Base-by-base conservation (phyloP, 2,329 filamentous ascomycete genomes). In the Exserohilum rostratum region DNA sequence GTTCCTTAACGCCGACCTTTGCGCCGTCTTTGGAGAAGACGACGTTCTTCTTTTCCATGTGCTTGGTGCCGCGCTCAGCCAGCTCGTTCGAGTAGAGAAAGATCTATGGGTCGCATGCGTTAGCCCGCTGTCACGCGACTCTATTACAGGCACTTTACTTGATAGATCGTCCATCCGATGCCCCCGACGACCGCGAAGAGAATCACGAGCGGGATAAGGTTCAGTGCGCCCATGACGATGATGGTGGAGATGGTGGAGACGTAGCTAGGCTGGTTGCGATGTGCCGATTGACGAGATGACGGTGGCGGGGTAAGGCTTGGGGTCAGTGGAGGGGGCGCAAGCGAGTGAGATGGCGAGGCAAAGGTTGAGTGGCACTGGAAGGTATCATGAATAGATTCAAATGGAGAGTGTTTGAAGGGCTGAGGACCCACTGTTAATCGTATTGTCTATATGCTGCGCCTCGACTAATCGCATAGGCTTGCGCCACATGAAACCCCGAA, bases 1-100 rank as follows among this genome's bases (percentile, higher is more conserved):
- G 75, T 57, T 90, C 82, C 76, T 87, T 89, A 57, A 93, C 83
- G 44, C 87, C 87, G 39, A 93, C 88, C 66, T 85, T 84, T 57
- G 90, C 77, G 50, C 90, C 90, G 52, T 91, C 89, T 72, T 90
- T 90, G 34, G 87, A 88, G 75, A 91, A 89, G 35, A 86, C 80
- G 52, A 93, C 84, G 71, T 92, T 89, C 78, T 89, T 90, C 77
- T 85, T 85, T 72, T 87, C 86, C 84, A 92, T 89, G 69, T 85
- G 85, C 75, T 88, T 81, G 44, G 83, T 84, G 42, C 89, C 88
- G 54, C 84, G 81, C 55, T 85, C 79, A 57, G 85, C 83, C 65
- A 93, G 87, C 73, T 89, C 83, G 76, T 80, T 81, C 50, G 84
- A 81, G 75, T 86, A 86, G 50, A 89, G 75, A 76, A 89, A 92